Percentiles rank a stretch among this genome's conserved stretches.
Conservation (phyloP, 2,329 filamentous ascomycete genomes). For the Teratosphaeria zuluensis region DNA sequence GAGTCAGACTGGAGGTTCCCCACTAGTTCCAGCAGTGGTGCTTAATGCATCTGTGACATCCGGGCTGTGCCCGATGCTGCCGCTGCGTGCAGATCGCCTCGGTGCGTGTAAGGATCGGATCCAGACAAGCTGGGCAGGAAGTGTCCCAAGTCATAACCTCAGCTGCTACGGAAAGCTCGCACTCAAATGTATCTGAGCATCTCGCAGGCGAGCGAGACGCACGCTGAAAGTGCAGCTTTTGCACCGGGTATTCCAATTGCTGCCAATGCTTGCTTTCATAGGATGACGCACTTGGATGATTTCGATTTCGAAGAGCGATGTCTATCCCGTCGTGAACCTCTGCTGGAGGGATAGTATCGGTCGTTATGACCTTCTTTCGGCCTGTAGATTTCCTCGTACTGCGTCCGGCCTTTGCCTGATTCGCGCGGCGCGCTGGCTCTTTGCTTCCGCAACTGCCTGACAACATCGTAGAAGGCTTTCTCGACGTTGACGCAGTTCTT, state of each 20-base stretch:
- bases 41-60: too few species aligned
- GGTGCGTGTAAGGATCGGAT: too few species aligned
- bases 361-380: neutral
- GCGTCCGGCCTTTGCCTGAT: neutral
- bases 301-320: conserved; percentile 1
- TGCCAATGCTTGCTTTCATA: conserved; percentile 2
- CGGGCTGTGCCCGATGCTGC: too few species aligned
- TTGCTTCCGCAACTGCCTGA: conserved; percentile 78
- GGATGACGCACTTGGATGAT: conserved; percentile 9
- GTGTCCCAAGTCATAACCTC: too few species aligned
- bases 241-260: neutral
- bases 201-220: neutral
- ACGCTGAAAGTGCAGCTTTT: neutral
- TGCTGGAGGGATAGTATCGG: neutral
- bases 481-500: conserved; percentile 98
- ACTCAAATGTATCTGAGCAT: too few species aligned
- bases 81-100: too few species aligned
- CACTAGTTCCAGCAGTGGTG: too few species aligned
- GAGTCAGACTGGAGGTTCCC: too few species aligned
- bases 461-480: conserved; percentile 97
- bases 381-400: neutral
- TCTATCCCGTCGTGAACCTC: neutral
- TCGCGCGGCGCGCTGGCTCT: conserved; percentile 32
- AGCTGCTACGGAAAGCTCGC: too few species aligned
- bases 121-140: too few species aligned